Base-by-base conservation (phyloP, 306 rosid genomes). In the Citrullus colocynthis region DNA sequence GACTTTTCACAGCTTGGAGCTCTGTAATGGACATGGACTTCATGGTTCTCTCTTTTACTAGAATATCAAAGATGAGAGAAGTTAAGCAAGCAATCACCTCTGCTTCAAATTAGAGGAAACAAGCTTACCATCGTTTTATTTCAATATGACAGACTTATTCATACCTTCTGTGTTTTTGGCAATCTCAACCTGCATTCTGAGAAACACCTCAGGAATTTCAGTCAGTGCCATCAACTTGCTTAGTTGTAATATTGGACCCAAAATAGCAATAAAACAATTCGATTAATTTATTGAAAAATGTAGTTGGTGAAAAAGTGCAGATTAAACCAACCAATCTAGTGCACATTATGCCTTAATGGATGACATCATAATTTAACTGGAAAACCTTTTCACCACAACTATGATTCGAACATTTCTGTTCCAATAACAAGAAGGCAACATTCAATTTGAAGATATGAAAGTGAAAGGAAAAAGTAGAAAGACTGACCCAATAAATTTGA, bases 121-220 rank as follows among this genome's bases (percentile, higher is more conserved):
- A 75, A 78, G 64, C 86, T 85, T 85, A 92, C 98, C 86, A 78
- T 90, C 97, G 88, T 90, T 80, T 93, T 97, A 79, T 92, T 95
- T 78, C 93, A 95, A 82, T 90, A 85, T 49, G 88, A 80, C 51
- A 0, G 58, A 90, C 84, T 86, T 89, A 55, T 82, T 86, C 71
- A 90, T 83, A 37, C 97, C 98, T 89, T 94, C 96, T 30, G 97
- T 86, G 91, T 83, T 88, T 84, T 90, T 95, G 86, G 96, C 89
- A 58, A 95, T 96, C 86, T 95, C 97, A 81, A 95, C 98, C 90
- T 95, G 98, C 98, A 95, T 95, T 90, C 98, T 95, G 93, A 60
- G 62, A 76, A 18, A 78, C 9, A 6, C 61, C 78, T 1, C 16
- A 34, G 32, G 18, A 54, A 34, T 21, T 48, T 71, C 54, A 14